phyloP scores from a whole-genome alignment of 495 filamentous ascomycete species.

The Daldinia bambusicola region DNA sequence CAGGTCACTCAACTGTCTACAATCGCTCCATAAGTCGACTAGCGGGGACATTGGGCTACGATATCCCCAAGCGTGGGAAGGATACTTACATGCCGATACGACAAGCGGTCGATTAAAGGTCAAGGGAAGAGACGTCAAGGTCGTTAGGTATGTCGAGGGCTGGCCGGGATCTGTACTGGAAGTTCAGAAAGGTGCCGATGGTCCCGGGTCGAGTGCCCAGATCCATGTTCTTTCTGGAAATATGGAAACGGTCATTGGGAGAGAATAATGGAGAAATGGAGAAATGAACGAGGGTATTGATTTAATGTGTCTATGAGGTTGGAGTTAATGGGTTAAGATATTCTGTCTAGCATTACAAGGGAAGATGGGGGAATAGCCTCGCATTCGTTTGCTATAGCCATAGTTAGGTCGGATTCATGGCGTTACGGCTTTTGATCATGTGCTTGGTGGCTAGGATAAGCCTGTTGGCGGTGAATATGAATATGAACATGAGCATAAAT shows the following conservation, averaged over 20 bases:
- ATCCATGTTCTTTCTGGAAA: constrained; percentile 45
- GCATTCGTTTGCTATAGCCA: constrained; percentile 21
- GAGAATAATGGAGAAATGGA: constrained; percentile 1
- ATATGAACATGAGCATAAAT: too few relatives aligned
- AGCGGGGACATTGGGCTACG: constrained; percentile 49
- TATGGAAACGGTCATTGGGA: constrained; percentile 49
- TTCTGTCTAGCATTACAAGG: neutral
- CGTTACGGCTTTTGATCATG: constrained; percentile 14
- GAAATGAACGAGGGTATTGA: neutral
- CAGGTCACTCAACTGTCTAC: constrained; percentile 43
- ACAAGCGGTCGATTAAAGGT: constrained; percentile 47
- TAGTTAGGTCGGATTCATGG: neutral
- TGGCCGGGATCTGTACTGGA: constrained; percentile 50
- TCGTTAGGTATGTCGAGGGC: constrained; percentile 40
- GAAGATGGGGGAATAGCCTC: constrained; percentile 23
- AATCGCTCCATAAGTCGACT: constrained; percentile 47
- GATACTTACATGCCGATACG: constrained; percentile 45
- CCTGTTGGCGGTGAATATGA: neutral
- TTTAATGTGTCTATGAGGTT: neutral
- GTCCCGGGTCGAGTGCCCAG: constrained; percentile 39
- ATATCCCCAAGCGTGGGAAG: constrained; percentile 57
- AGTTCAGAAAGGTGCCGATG: constrained; percentile 52
- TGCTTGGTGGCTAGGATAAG: constrained; percentile 10
- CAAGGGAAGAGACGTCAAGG: constrained; percentile 49
- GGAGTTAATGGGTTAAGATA: neutral